Evolutionary conservation across 163 green algal species (phyloP), one percentile per base, ranked within the genome.

Genomic region (Chlamydomonas reinhardtii): DNA sequence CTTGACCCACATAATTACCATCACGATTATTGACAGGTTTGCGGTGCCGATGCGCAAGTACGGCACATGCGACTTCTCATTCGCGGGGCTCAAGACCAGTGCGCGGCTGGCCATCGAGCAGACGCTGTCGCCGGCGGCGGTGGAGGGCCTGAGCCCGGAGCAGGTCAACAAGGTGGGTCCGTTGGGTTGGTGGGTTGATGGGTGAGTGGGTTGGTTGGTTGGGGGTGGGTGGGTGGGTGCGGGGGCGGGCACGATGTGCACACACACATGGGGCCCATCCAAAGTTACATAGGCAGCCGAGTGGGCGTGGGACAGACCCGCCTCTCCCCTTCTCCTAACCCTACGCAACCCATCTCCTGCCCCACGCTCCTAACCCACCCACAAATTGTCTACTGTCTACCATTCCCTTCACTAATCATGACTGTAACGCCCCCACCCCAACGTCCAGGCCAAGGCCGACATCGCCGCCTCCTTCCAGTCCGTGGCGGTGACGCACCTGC

Each of bases 381-480:
- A 48, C 8, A 48, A 5, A 48, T 48, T 5, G 5, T 48, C 39
- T 48, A 8, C 39, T 48, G 39, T 8, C 39, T 8, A 48, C 39
- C 39, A n/a, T n/a, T n/a, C n/a, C n/a, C n/a, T n/a, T n/a, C n/a
- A n/a, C n/a, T n/a, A n/a, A n/a, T n/a, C n/a, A n/a, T n/a, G n/a
- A n/a, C n/a, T n/a, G n/a, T n/a, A n/a, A n/a, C n/a, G n/a, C n/a
- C n/a, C n/a, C n/a, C n/a, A n/a, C n/a, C n/a, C n/a, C n/a, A n/a
- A n/a, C n/a, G n/a, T 27, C 59, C 86, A 96, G 89, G 73, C 93
- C 35, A 92, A 94, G 20, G 97, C 97, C 27, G 94, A 99, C 87
- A 97, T 99, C 72, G 97, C 97, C 12, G 97, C 97, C 27, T 97
- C 92, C 27, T 99, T 99, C 92, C 97, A 99, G 94, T 34, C 84